These are phyloP conservation scores for Drosera capensis DNA, from an alignment of 148 eudicot genomes.

Conservation along the genomic window DNA sequence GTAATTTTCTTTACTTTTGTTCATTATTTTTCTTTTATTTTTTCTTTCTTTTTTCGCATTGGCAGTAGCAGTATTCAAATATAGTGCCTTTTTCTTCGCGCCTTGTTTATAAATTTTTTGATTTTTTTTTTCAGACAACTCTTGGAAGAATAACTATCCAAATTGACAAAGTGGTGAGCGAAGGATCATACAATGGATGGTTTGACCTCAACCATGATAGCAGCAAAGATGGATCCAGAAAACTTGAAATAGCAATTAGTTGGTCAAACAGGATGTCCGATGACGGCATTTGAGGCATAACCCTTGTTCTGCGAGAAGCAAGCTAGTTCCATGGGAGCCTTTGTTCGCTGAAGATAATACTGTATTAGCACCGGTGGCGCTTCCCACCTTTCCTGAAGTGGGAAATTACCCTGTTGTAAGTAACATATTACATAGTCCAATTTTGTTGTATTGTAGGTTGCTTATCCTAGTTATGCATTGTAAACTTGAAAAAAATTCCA, in stretches of 20 bases:
- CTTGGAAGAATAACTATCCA: slow-evolving; percentile 73
- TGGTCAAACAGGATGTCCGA: slow-evolving; percentile 56
- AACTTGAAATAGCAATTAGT: slow-evolving; percentile 63
- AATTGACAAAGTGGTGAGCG: slow-evolving; percentile 74
- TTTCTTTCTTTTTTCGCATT: background rate
- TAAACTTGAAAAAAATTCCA: background rate
- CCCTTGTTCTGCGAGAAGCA: background rate
- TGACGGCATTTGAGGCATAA: slow-evolving; percentile 24
- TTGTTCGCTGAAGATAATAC: background rate
- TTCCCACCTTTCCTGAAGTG: too few relatives aligned
- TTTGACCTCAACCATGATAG: slow-evolving; percentile 53
- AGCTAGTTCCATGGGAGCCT: background rate
- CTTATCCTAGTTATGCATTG: slow-evolving; percentile 4
- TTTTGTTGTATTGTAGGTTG: too few relatives aligned
- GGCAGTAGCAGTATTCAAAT: background rate
- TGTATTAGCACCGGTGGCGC: background rate
- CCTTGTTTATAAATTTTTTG: background rate
- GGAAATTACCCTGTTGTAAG: too few relatives aligned
- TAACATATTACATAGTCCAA: too few relatives aligned
- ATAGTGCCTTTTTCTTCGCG: slow-evolving; percentile 1
- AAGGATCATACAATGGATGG: slow-evolving; percentile 59
- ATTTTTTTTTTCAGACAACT: slow-evolving; percentile 33
- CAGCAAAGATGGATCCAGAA: slow-evolving; percentile 55
- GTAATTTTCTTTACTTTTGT: too few relatives aligned
- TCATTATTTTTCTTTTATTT: too few relatives aligned